phyloP scores from a whole-genome alignment of 257 asterid genomes.

The Solanum bulbocastanum region DNA sequence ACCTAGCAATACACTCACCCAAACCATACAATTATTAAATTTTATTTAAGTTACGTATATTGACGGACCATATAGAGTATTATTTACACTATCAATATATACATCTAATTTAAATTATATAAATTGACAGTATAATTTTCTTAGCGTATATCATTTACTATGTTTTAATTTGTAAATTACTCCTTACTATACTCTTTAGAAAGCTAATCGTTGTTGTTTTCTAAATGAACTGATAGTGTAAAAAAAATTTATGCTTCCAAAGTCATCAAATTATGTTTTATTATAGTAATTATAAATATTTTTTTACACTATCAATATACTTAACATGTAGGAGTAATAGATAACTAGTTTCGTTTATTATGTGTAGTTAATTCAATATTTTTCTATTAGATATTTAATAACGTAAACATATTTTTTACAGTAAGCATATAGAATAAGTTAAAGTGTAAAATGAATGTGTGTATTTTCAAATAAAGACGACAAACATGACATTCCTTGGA shows the following conservation, averaged over 20 bases:
- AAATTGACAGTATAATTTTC: background rate
- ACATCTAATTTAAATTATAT: background rate
- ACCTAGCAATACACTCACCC: background rate
- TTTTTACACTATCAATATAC: background rate
- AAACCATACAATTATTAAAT: background rate
- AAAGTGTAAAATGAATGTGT: background rate
- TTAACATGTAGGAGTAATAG: background rate
- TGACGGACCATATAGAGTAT: background rate
- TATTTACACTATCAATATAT: background rate
- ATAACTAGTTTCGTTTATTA: background rate
- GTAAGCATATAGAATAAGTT: background rate
- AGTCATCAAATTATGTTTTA: background rate
- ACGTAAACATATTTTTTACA: background rate
- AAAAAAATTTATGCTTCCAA: background rate
- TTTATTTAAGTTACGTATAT: background rate
- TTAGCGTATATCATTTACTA: background rate
- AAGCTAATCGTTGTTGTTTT: background rate
- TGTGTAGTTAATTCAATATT: background rate
- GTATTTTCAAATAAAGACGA: background rate
- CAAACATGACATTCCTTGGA: constrained; percentile 1
- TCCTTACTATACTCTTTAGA: background rate
- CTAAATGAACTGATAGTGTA: no score
- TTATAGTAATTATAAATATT: background rate
- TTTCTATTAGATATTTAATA: background rate
- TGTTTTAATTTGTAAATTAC: background rate